Percentiles rank a stretch among this genome's conserved stretches.
Conservation (phyloP, 1,284 basidiomycete genomes). For the Lentinula novae-zelandiae region DNA sequence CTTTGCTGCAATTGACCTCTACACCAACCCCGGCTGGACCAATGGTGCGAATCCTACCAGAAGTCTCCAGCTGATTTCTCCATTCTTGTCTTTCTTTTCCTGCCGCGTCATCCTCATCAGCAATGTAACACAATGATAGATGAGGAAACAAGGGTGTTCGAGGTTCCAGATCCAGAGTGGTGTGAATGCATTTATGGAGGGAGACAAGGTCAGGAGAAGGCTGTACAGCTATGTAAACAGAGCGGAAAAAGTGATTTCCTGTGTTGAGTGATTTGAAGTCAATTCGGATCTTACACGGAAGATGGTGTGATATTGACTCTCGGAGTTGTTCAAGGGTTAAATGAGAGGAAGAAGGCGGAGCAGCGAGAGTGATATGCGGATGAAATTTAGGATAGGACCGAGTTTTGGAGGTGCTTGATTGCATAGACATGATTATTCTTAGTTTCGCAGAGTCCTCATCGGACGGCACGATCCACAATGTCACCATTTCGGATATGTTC, state of each 20-base stretch:
- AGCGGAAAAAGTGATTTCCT: slow-evolving; percentile 63
- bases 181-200: slow-evolving; percentile 48
- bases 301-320: slow-evolving; percentile 34
- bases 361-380: slow-evolving; percentile 69
- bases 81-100: slow-evolving; percentile 29
- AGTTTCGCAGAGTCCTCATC: slow-evolving; percentile 28
- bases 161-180: slow-evolving; percentile 36
- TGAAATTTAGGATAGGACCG: slow-evolving; percentile 55
- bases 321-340: slow-evolving; percentile 31
- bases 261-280: slow-evolving; percentile 52
- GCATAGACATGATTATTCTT: slow-evolving; percentile 30
- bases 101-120: slow-evolving; percentile 47
- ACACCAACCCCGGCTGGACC: slow-evolving; percentile 20
- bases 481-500: slow-evolving; percentile 18
- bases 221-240: slow-evolving; percentile 55
- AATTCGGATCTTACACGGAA: slow-evolving; percentile 23
- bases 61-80: slow-evolving; percentile 28
- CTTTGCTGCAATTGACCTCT: slow-evolving; percentile 29
- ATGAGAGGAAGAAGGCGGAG: slow-evolving; percentile 34
- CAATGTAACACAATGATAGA: slow-evolving; percentile 68
- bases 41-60: slow-evolving; percentile 27
- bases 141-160: slow-evolving; percentile 60
- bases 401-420: slow-evolving; percentile 20
- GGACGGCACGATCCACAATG: slow-evolving; percentile 50
- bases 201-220: slow-evolving; percentile 39